phyloP scores from a whole-genome alignment of 2,329 filamentous ascomycete species.

The Rhynchosporium secalis region DNA sequence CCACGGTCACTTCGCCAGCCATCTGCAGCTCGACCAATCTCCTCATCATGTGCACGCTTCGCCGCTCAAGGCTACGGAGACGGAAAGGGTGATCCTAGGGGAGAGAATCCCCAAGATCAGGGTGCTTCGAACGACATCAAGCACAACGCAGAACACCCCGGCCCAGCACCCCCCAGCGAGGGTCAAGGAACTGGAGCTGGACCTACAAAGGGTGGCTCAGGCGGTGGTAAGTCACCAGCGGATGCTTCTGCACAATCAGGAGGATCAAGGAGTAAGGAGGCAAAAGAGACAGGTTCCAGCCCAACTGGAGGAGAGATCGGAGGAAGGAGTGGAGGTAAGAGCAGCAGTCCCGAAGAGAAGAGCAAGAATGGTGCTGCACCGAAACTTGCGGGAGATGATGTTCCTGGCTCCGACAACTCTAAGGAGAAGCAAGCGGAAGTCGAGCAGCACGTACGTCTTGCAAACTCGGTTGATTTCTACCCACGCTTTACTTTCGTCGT shows the following conservation, averaged over 20 bases:
- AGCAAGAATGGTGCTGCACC: conserved; percentile 31
- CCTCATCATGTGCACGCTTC: conserved; percentile 22
- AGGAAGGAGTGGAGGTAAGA: conserved; percentile 29
- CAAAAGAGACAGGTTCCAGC: conserved; percentile 42
- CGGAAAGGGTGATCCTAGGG: conserved; percentile 42
- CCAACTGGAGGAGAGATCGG: conserved; percentile 35
- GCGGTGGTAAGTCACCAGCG: conserved; percentile 34
- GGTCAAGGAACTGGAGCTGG: conserved; percentile 44
- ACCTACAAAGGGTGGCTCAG: conserved; percentile 38
- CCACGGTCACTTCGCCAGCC: conserved; percentile 20
- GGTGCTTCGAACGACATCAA: conserved; percentile 39
- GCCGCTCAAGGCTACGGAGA: conserved; percentile 44
- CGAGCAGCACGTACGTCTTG: conserved; percentile 47
- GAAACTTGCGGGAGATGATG: conserved; percentile 25
- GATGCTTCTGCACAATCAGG: conserved; percentile 43
- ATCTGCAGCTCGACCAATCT: conserved; percentile 24
- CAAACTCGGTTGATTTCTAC: not conserved
- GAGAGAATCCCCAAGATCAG: conserved; percentile 43
- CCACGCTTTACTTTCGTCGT: not conserved
- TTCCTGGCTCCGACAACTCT: conserved; percentile 31
- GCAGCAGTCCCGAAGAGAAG: conserved; percentile 20
- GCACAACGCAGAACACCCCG: conserved; percentile 46
- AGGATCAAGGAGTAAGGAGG: conserved; percentile 45
- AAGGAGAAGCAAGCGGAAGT: conserved; percentile 58
- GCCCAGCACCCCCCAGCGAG: conserved; percentile 44